These are phyloP conservation scores for Heterobasidion occidentale DNA, from an alignment of 1,284 basidiomycete species.

Conservation along the genomic window DNA sequence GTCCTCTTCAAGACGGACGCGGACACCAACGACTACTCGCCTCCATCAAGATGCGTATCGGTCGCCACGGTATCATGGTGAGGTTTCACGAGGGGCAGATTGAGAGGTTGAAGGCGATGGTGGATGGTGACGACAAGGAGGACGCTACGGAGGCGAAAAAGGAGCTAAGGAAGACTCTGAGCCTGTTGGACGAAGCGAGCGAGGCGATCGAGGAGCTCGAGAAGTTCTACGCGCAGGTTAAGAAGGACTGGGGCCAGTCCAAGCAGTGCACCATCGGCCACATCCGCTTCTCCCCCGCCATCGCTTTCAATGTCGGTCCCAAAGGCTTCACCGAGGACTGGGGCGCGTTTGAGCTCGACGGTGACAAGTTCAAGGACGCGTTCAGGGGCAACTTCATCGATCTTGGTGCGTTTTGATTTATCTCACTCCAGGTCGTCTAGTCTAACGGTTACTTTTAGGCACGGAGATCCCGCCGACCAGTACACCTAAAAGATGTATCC, in stretches of 20 bases:
- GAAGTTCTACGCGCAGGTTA: constrained; percentile 16
- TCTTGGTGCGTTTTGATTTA: constrained; percentile 19
- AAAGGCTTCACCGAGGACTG: constrained; percentile 21
- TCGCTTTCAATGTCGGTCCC: constrained; percentile 14
- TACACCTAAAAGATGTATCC: constrained; percentile 17
- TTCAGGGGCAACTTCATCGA: constrained; percentile 24
- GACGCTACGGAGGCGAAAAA: no score
- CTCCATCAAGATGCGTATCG: constrained; percentile 25
- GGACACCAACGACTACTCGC: constrained; percentile 20
- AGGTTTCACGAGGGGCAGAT: not conserved
- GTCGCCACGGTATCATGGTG: constrained; percentile 15
- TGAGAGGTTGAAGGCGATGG: not conserved
- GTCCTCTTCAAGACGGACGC: constrained; percentile 19
- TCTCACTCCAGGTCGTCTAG: constrained; percentile 3
- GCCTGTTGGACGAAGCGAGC: constrained; percentile 13
- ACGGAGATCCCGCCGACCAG: constrained; percentile 14
- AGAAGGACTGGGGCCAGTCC: constrained; percentile 17
- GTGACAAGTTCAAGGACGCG: constrained; percentile 18
- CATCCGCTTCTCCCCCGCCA: constrained; percentile 21
- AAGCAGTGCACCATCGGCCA: constrained; percentile 21
- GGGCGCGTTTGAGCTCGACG: constrained; percentile 22
- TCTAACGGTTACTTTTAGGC: constrained; percentile 12
- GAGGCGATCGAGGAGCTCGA: constrained; percentile 12
- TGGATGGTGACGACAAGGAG: not conserved
- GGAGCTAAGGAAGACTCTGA: constrained; percentile 1